Conservation (phyloP, 1,284 basidiomycete genomes). For the Cutaneotrichosporon arboriforme region DNA sequence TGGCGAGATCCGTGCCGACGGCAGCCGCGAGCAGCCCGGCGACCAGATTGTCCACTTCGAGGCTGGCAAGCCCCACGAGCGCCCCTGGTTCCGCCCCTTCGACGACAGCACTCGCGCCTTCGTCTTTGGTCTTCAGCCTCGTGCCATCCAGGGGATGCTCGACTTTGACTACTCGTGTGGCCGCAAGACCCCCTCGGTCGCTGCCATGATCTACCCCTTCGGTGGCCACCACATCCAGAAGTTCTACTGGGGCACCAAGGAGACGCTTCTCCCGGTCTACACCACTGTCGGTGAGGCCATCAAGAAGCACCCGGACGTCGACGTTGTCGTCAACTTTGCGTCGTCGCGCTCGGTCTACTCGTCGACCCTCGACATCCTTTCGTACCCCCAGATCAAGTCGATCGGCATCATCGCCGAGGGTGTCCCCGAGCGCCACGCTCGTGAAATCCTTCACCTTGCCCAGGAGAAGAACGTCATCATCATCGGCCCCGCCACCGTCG, state of each 20-base stretch:
- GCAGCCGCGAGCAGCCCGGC: conserved; percentile 58
- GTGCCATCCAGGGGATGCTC: conserved; percentile 99
- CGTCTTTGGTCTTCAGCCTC: conserved; percentile 96
- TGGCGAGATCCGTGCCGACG: conserved; percentile 71
- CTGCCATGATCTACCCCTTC: conserved; percentile 99
- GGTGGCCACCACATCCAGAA: conserved; percentile 99
- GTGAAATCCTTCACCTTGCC: conserved; percentile 90
- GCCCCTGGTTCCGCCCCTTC: conserved; percentile 82
- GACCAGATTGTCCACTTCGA: conserved; percentile 84
- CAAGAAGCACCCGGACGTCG: conserved; percentile 92
- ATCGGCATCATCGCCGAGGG: conserved; percentile 97
- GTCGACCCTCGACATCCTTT: conserved; percentile 84
- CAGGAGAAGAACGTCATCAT: conserved; percentile 83
- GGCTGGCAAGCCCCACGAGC: conserved; percentile 46
- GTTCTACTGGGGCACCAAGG: conserved; percentile 99
- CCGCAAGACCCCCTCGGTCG: conserved; percentile 84
- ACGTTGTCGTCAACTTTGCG: conserved; percentile 98
- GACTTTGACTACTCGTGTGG: conserved; percentile 99
- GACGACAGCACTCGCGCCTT: conserved; percentile 89
- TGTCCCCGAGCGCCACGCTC: conserved; percentile 94
- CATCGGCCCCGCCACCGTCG: conserved; percentile 96
- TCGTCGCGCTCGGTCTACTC: conserved; percentile 91
- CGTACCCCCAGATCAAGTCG: conserved; percentile 67
- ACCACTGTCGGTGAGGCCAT: conserved; percentile 87
- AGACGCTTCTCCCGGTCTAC: conserved; percentile 96